These are phyloP conservation scores for Penicillium manginii DNA, from an alignment of 495 filamentous ascomycete genomes.

Conservation along the genomic window DNA sequence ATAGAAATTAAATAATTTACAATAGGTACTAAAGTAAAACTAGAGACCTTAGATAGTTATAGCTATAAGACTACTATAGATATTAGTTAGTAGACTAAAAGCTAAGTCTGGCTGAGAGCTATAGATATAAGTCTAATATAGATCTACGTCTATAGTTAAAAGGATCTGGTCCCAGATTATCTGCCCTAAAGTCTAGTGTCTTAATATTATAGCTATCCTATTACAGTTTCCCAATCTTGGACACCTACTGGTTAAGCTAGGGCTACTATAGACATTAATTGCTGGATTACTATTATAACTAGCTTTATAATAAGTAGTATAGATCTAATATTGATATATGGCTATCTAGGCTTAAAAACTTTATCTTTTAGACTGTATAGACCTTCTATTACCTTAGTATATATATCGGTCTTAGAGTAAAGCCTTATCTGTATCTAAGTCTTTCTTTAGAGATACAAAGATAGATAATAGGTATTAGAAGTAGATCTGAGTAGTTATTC, in stretches of 20 bases:
- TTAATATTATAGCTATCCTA: neutral
- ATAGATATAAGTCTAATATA: no score
- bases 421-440: no score
- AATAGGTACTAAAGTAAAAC: conserved; percentile 3
- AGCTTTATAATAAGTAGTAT: conserved; percentile 6
- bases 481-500: no score
- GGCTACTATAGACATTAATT: conserved; percentile 3
- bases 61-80: conserved; percentile 4
- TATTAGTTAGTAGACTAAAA: conserved; percentile 11
- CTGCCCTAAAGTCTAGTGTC: neutral
- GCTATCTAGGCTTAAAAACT: neutral
- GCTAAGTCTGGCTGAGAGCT: conserved; percentile 10
- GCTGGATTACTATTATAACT: conserved; percentile 4
- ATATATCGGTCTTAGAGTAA: no score
- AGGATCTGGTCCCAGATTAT: conserved; percentile 3
- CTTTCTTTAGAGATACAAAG: no score
- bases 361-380: neutral
- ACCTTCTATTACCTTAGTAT: neutral
- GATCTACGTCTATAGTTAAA: neutral
- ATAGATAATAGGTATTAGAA: no score
- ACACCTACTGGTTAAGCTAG: neutral
- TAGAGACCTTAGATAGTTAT: conserved; percentile 7
- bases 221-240: neutral
- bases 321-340: neutral
- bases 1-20: conserved; percentile 4